Base-by-base conservation (phyloP, 2,329 filamentous ascomycete species). In the Ophiognomonia clavigignenti-juglandacearum region DNA sequence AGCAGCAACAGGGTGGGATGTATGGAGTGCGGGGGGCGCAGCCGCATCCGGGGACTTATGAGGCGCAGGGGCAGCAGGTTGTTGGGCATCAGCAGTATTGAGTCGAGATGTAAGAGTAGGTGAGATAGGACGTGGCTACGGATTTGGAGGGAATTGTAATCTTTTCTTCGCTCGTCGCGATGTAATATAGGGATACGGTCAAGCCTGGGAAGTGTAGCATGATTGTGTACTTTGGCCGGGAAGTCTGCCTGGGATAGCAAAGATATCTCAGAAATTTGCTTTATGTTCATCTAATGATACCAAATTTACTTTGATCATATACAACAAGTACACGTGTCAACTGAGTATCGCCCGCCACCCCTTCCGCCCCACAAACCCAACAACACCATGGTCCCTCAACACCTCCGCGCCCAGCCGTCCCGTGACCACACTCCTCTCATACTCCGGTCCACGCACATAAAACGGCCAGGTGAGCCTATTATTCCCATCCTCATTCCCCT, bases 381-480 rank as follows among this genome's bases (percentile, higher is more conserved):
- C 59, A 2, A 86, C 77, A 0, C 74, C 74, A 56, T 85, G 81
- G 54, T 87, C 82, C 19, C 57, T 61, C 39, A 88, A 66, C 3
- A 86, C 72, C 20, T 87, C 80, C 4, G 59, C 63, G 2, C 77
- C 80, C 9, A 69, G 65, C 43, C 83, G 68, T 1, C 81, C 82
- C 2, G 83, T 88, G 3, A 88, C 70, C 3, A 86, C 67, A 57
- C 83, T 88, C n/a, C 73, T 69, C 64, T 88, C 84, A 31, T 69
- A 55, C 2, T 83, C 78, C 5, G 73, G 70, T 0, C 83, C 84
- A 7, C 68, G 65, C 2, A 87, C 80, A 49, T 78, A 72, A 53
- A 88, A 87, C 0, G 80, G 69, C 56, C 78, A 84, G 0, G 65
- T 67, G 4, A 71, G 50, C 6, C 65, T n/a, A n/a, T n/a, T 62